Conservation (phyloP, 2,329 filamentous ascomycete genomes). For the Alternaria panax region DNA sequence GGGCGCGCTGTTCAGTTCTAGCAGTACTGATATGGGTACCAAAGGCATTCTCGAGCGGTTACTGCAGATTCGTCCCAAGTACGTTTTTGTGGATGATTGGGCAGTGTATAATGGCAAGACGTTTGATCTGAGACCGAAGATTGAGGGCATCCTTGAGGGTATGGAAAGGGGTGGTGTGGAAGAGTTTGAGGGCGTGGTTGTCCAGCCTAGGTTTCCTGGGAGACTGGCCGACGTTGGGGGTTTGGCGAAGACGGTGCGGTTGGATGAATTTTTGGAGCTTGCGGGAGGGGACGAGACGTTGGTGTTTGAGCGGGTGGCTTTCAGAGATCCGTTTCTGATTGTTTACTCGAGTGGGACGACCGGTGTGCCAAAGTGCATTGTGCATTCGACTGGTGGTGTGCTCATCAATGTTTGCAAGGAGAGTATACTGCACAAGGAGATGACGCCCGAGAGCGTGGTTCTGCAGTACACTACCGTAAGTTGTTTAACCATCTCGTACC, state of each 20-base stretch:
- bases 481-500: neutral
- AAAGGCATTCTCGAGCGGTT: slow-evolving; percentile 78
- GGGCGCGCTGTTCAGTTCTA: slow-evolving; percentile 77
- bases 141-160: slow-evolving; percentile 69
- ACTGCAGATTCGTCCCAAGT: slow-evolving; percentile 76
- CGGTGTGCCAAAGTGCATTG: slow-evolving; percentile 83
- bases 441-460: slow-evolving; percentile 53
- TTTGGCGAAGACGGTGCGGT: slow-evolving; percentile 58
- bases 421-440: slow-evolving; percentile 59
- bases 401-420: slow-evolving; percentile 70
- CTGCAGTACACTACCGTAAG: slow-evolving; percentile 66
- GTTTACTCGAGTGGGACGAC: slow-evolving; percentile 84
- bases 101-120: slow-evolving; percentile 81
- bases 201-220: slow-evolving; percentile 69
- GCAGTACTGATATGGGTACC: slow-evolving; percentile 83
- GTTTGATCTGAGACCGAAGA: slow-evolving; percentile 75
- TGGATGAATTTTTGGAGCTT: slow-evolving; percentile 53
- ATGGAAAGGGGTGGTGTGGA: slow-evolving; percentile 64
- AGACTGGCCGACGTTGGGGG: slow-evolving; percentile 65
- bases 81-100: slow-evolving; percentile 83
- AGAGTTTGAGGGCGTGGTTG: slow-evolving; percentile 70
- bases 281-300: slow-evolving; percentile 52
- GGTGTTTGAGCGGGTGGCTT: slow-evolving; percentile 68
- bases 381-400: slow-evolving; percentile 74
- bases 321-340: slow-evolving; percentile 78